phyloP scores from a whole-genome alignment of 2,329 filamentous ascomycete genomes.

The Pseudogymnoascus sp. region DNA sequence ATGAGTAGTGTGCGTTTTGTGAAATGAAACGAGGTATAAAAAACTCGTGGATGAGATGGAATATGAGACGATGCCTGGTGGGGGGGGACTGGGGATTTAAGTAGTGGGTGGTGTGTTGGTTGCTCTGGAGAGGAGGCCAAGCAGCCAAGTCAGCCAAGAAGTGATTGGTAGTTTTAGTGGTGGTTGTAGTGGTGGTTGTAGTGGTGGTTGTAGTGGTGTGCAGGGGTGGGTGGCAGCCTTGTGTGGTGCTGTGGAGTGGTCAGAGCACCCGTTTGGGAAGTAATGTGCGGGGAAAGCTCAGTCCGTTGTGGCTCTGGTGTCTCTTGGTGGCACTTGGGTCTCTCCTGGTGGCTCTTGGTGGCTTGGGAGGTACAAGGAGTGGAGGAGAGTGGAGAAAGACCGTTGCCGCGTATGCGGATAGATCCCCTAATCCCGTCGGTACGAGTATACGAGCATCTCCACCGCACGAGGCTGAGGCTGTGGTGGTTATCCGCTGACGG shows the following conservation, averaged over 20 bases:
- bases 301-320: neutral
- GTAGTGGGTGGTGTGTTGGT: neutral
- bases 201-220: no score
- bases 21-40: neutral
- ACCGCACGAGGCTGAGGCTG: neutral
- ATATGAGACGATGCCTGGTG: neutral
- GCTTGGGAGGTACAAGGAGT: neutral
- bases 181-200: no score
- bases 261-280: neutral
- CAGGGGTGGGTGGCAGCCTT: neutral
- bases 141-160: neutral
- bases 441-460: no score
- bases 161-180: no score
- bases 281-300: neutral
- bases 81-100: neutral
- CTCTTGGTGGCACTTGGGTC: no score
- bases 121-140: neutral
- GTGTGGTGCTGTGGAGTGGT: neutral
- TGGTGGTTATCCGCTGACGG: neutral
- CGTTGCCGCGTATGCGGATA: no score
- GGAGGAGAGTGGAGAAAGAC: no score
- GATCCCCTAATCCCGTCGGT: no score
- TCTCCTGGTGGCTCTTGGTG: neutral
- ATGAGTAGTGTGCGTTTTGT: neutral
- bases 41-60: neutral